Evolutionary conservation across 805 yeast species (phyloP).

Genomic region (Hanseniaspora meyeri): DNA sequence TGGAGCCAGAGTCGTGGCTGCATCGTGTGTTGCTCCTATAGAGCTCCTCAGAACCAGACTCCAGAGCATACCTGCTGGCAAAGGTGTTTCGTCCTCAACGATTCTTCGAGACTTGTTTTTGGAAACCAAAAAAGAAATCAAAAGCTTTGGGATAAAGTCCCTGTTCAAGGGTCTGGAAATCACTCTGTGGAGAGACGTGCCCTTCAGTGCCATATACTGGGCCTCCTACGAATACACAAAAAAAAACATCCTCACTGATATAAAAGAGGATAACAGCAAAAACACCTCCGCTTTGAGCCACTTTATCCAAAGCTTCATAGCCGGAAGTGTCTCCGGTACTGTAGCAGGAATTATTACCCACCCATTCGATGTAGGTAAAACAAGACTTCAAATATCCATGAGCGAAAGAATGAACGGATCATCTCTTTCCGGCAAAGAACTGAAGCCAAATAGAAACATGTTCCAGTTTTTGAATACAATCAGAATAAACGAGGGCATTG

Average conservation of each 20-base stretch:
- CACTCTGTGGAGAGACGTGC: conserved; percentile 94
- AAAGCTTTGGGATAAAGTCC: conserved; percentile 44
- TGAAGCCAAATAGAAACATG: conserved; percentile 35
- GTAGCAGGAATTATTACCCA: conserved; percentile 80
- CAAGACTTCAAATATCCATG: conserved; percentile 64
- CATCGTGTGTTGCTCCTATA: conserved; percentile 73
- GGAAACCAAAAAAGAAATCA: conserved; percentile 43
- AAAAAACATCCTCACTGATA: conserved; percentile 14
- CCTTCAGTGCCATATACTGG: conserved; percentile 94
- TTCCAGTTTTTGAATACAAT: conserved; percentile 53
- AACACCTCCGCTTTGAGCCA: conserved; percentile 30
- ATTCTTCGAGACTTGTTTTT: conserved; percentile 37
- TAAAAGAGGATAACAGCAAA: conserved; percentile 18
- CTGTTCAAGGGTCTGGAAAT: conserved; percentile 75
- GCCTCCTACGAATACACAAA: conserved; percentile 57
- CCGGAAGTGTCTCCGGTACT: conserved; percentile 77
- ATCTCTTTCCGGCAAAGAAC: background rate
- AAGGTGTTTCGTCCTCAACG: conserved; percentile 21
- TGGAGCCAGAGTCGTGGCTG: conserved; percentile 68
- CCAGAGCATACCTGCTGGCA: conserved; percentile 65
- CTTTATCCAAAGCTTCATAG: conserved; percentile 52
- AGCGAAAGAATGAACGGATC: conserved; percentile 16
- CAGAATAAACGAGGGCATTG: conserved; percentile 58
- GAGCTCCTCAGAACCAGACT: conserved; percentile 79
- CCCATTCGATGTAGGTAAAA: conserved; percentile 95